Evolutionary conservation across 1,284 basidiomycete genomes (phyloP).

Genomic region (Leccinum solheimii): DNA sequence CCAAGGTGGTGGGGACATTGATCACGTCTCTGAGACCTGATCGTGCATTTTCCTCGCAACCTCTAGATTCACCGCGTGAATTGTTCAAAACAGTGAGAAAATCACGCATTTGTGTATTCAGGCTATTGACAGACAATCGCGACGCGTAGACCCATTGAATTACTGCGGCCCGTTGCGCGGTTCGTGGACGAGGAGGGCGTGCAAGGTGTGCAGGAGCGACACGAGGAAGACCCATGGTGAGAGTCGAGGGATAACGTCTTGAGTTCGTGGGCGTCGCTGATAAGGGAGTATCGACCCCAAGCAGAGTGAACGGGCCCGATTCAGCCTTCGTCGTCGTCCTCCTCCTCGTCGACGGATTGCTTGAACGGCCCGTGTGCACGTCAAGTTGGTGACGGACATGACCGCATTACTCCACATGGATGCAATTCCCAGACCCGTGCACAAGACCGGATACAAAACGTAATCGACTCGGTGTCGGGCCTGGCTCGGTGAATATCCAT

Average conservation of each 20-base stretch:
- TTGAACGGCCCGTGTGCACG: background rate
- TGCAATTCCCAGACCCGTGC: slow-evolving; percentile 11
- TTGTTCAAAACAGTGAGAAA: slow-evolving; percentile 56
- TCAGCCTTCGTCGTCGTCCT: background rate
- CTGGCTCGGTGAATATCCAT: slow-evolving; percentile 35
- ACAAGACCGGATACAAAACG: slow-evolving; percentile 21
- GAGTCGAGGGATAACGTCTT: slow-evolving; percentile 27
- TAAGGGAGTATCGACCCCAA: slow-evolving; percentile 22
- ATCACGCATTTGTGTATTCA: background rate
- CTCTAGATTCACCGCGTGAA: slow-evolving; percentile 49
- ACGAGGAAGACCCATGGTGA: slow-evolving; percentile 47
- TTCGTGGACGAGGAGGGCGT: slow-evolving; percentile 64
- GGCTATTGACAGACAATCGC: background rate
- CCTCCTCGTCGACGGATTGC: slow-evolving; percentile 2
- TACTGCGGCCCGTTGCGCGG: slow-evolving; percentile 49
- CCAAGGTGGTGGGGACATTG: slow-evolving; percentile 49
- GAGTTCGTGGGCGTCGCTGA: slow-evolving; percentile 14
- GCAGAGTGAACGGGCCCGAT: slow-evolving; percentile 11
- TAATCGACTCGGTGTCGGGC: slow-evolving; percentile 38
- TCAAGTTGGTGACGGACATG: slow-evolving; percentile 2
- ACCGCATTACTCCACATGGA: slow-evolving; percentile 3
- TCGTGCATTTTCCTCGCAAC: slow-evolving; percentile 48
- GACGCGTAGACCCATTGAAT: slow-evolving; percentile 53
- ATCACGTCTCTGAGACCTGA: slow-evolving; percentile 53
- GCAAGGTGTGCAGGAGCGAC: slow-evolving; percentile 39